A percentile compares a stretch with the other conserved stretches of the same genome.
These are phyloP conservation scores for Cytospora leucostoma DNA, from an alignment of 2,329 filamentous ascomycete genomes.

Conservation along the genomic window DNA sequence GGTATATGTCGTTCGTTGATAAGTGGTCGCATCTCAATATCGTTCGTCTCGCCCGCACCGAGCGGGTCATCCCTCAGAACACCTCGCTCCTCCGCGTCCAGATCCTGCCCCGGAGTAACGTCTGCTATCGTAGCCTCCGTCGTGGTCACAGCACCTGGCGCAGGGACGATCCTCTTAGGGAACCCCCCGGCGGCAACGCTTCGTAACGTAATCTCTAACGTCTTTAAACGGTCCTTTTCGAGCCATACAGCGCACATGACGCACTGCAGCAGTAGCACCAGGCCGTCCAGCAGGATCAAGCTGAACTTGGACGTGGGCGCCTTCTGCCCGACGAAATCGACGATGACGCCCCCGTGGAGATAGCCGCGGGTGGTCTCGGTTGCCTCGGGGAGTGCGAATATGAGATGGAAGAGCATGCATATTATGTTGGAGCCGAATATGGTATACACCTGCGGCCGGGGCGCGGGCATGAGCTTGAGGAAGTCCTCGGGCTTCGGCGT, in stretches of 20 bases:
- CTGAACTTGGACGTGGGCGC: conserved; percentile 59
- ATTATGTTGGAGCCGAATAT: conserved; percentile 60
- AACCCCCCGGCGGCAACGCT: conserved; percentile 22
- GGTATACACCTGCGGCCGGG: conserved; percentile 57
- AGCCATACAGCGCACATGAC: conserved; percentile 65
- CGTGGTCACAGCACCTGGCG: conserved; percentile 32
- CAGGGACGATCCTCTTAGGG: conserved; percentile 25
- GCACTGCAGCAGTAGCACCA: conserved; percentile 60
- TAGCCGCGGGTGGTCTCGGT: conserved; percentile 65
- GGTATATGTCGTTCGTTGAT: conserved; percentile 12
- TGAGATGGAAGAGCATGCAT: conserved; percentile 61
- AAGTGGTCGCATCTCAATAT: conserved; percentile 49
- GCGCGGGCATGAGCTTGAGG: conserved; percentile 57
- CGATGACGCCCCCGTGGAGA: conserved; percentile 65
- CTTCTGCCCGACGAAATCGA: conserved; percentile 69
- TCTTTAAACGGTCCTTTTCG: conserved; percentile 59
- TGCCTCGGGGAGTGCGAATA: conserved; percentile 57
- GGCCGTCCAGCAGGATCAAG: conserved; percentile 57
- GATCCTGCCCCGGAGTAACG: conserved; percentile 44
- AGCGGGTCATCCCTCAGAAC: conserved; percentile 44
- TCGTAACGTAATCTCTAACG: conserved; percentile 43
- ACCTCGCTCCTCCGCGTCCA: conserved; percentile 60
- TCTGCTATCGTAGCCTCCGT: conserved; percentile 21
- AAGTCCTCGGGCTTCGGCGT: conserved; percentile 62
- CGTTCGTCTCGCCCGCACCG: conserved; percentile 41